phyloP scores from a whole-genome alignment of 768 basidiomycete species.

The Boletus barrowsii region DNA sequence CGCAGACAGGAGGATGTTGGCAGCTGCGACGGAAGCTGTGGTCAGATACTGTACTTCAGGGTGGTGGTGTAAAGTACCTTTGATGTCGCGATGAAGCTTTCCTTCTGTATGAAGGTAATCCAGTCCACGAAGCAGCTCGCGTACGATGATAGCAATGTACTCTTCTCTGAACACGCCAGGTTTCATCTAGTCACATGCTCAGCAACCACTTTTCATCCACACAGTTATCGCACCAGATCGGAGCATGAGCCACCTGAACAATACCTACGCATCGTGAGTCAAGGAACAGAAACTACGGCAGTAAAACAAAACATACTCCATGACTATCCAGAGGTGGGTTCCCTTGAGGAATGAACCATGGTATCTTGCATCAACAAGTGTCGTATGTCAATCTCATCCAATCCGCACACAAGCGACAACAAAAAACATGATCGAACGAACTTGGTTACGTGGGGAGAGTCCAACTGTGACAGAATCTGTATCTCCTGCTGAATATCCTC shows the following conservation, averaged over 20 bases:
- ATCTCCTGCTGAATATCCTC: conserved; percentile 99
- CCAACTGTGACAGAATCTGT: conserved; percentile 93
- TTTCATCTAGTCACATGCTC: conserved; percentile 72
- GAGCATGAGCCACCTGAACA: conserved; percentile 98
- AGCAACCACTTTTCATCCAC: conserved; percentile 4
- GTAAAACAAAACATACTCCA: conserved; percentile 64
- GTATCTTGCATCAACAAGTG: conserved; percentile 53
- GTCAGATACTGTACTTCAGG: neutral
- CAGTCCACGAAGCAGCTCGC: conserved; percentile 87
- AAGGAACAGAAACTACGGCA: neutral
- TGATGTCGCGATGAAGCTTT: conserved; percentile 98
- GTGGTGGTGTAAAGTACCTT: conserved; percentile 53
- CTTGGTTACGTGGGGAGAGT: conserved; percentile 96
- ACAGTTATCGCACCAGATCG: conserved; percentile 67
- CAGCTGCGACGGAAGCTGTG: conserved; percentile 49
- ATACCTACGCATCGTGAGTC: conserved; percentile 52
- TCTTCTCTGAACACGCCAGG: conserved; percentile 97
- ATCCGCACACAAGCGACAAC: conserved; percentile 26
- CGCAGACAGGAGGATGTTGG: conserved; percentile 90
- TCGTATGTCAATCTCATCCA: conserved; percentile 31
- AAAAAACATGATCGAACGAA: conserved; percentile 41
- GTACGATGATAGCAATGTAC: conserved; percentile 95
- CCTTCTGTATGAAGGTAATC: conserved; percentile 96
- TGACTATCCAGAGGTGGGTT: conserved; percentile 97
- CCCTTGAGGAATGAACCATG: conserved; percentile 96